These are phyloP conservation scores for Solanum acaule DNA, from an alignment of 257 asterid genomes.

Conservation along the genomic window DNA sequence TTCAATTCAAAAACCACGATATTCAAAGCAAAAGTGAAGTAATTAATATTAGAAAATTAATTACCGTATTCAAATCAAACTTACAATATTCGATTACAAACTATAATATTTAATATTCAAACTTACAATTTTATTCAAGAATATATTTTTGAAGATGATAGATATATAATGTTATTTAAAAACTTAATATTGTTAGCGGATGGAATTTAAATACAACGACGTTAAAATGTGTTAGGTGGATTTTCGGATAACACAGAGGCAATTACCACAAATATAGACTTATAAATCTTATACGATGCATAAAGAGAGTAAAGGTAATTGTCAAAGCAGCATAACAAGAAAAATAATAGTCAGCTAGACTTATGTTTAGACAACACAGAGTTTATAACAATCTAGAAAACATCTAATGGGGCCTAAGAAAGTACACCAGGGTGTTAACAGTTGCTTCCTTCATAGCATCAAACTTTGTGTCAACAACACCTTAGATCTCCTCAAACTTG, in stretches of 20 bases:
- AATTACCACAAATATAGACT: neutral
- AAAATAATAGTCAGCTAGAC: neutral
- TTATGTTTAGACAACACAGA: neutral
- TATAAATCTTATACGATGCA: neutral
- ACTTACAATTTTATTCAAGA: neutral
- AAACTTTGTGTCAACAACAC: neutral
- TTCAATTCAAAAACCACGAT: neutral
- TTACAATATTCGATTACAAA: neutral
- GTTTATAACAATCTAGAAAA: neutral
- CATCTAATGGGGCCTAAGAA: neutral
- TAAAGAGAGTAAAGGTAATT: neutral
- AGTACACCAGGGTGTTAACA: neutral
- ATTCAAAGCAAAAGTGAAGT: neutral
- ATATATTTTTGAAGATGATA: neutral
- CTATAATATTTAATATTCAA: neutral
- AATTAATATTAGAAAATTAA: neutral
- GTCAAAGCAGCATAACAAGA: neutral
- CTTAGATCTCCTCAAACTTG: neutral
- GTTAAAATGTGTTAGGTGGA: neutral
- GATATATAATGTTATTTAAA: neutral
- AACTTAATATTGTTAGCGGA: neutral
- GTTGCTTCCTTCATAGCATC: neutral
- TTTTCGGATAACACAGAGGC: neutral
- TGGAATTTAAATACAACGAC: neutral
- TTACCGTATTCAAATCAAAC: neutral